Evolutionary conservation across 106 monocot genomes (phyloP), one percentile per base, ranked within the genome.

Genomic region (Iris macrosiphon): DNA sequence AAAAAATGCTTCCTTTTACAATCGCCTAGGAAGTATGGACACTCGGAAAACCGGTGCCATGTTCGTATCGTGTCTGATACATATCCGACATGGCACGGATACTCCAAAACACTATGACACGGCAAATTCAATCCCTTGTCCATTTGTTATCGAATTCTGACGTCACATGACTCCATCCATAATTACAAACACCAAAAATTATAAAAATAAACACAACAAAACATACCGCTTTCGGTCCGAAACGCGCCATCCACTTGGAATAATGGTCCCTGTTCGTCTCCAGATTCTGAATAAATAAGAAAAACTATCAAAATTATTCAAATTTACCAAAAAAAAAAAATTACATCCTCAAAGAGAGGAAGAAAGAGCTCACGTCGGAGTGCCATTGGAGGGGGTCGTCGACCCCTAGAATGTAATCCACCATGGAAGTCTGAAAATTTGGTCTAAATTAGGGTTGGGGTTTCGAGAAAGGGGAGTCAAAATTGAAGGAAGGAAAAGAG

Each of bases 381-480:
- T 95, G 95, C 95, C 95, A 95, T 39, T 82, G 46, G 40, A 73
- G 4, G 2, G 95, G 95, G 46, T 95, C 82, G 28, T 71, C 47
- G 13, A 95, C 89, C 20, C 95, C 95, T 35, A 95, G 25, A 24
- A 95, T 95, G 71, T 89, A 95, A 60, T 95, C 95, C 72, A 95
- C 89, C 95, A 89, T 89, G 44, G 83, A 59, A 38, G 52, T 60
- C 78, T 73, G 53, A n/a, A 53, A 50, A 4, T 33, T 31, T 22
- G 19, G 9, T 29, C 0, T 27, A 34, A 55, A 22, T 42, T n/a
- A 43, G 18, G 22, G 45, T 50, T 16, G 21, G 16, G 4, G 43
- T 0, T 29, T 24, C 6, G 11, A 35, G 16, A 49, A 20, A 12
- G 8, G 44, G 5, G n/a, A 29, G 27, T 17, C 17, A 25, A 39